Conservation (phyloP, 108 stramenopile genomes). For the Ochromonas danica region DNA sequence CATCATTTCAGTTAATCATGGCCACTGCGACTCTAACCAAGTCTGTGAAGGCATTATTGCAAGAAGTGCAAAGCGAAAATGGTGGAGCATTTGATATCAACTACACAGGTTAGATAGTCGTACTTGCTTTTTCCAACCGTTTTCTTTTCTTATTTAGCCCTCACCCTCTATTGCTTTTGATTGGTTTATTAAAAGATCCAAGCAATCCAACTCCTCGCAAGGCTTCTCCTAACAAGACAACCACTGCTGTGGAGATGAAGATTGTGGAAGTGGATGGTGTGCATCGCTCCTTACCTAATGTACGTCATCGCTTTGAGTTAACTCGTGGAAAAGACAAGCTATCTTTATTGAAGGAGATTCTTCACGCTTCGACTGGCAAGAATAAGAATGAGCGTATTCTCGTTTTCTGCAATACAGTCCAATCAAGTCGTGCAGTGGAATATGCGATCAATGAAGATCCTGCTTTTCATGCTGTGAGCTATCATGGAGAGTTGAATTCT, state of each 20-base stretch:
- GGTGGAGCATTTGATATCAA: not conserved
- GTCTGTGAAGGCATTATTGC: slow-evolving; percentile 64
- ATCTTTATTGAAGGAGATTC: slow-evolving; percentile 69
- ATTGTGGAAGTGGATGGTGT: slow-evolving; percentile 77
- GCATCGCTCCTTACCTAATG: slow-evolving; percentile 78
- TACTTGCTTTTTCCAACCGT: not conserved
- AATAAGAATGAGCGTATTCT: slow-evolving; percentile 53
- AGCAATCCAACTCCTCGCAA: not conserved
- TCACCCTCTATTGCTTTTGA: not conserved
- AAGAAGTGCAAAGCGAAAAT: slow-evolving; percentile 27
- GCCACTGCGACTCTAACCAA: slow-evolving; percentile 95
- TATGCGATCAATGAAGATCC: slow-evolving; percentile 64
- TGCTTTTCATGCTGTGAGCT: slow-evolving; percentile 26
- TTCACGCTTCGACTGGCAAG: slow-evolving; percentile 37
- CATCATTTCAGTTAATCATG: slow-evolving; percentile 66
- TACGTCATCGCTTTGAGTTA: slow-evolving; percentile 84
- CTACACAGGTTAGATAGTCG: not conserved
- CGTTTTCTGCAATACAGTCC: slow-evolving; percentile 88
- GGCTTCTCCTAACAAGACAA: not conserved
- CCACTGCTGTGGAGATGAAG: slow-evolving; percentile 50
- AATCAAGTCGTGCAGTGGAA: slow-evolving; percentile 67
- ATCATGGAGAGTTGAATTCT: slow-evolving; percentile 36
- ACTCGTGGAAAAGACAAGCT: slow-evolving; percentile 84
- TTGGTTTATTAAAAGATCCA: slow-evolving; percentile 10
- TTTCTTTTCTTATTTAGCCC: not conserved